Conservation (phyloP, 2,329 filamentous ascomycete genomes). For the Mycosphaerelloides madeirae region DNA sequence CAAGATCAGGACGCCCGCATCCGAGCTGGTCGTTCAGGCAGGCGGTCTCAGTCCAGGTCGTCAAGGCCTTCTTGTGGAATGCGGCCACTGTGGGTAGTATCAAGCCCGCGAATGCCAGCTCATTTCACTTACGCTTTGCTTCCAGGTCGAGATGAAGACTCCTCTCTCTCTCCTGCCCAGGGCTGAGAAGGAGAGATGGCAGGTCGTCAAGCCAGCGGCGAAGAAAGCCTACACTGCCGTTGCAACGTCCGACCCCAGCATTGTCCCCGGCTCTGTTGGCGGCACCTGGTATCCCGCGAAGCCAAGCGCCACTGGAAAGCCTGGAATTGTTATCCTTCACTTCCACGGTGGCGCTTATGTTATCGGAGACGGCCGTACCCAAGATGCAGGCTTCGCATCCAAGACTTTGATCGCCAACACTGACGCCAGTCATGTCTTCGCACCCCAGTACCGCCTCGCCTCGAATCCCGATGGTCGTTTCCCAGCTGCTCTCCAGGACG, state of each 20-base stretch:
- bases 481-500: slow-evolving; percentile 50
- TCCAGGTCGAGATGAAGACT: slow-evolving; percentile 24
- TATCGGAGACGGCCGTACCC: slow-evolving; percentile 39
- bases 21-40: slow-evolving; percentile 38
- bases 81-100: slow-evolving; percentile 13
- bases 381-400: slow-evolving; percentile 32
- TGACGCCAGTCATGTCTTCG: slow-evolving; percentile 39
- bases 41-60: slow-evolving; percentile 33
- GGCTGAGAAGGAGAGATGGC: slow-evolving; percentile 38
- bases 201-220: slow-evolving; percentile 22
- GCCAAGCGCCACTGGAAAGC: slow-evolving; percentile 11
- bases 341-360: slow-evolving; percentile 50
- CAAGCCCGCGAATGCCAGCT: too few species aligned
- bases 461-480: slow-evolving; percentile 43
- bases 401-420: slow-evolving; percentile 32
- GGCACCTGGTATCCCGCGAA: slow-evolving; percentile 40
- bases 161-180: slow-evolving; percentile 33
- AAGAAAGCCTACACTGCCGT: slow-evolving; percentile 13
- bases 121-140: too few species aligned
- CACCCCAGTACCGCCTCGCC: slow-evolving; percentile 47
- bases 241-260: slow-evolving; percentile 27
- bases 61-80: slow-evolving; percentile 34
- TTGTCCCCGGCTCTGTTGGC: slow-evolving; percentile 37
- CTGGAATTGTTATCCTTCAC: slow-evolving; percentile 40
- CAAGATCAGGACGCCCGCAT: slow-evolving; percentile 36